phyloP scores from a whole-genome alignment of 2,329 filamentous ascomycete genomes.

The Exophiala viscosa region DNA sequence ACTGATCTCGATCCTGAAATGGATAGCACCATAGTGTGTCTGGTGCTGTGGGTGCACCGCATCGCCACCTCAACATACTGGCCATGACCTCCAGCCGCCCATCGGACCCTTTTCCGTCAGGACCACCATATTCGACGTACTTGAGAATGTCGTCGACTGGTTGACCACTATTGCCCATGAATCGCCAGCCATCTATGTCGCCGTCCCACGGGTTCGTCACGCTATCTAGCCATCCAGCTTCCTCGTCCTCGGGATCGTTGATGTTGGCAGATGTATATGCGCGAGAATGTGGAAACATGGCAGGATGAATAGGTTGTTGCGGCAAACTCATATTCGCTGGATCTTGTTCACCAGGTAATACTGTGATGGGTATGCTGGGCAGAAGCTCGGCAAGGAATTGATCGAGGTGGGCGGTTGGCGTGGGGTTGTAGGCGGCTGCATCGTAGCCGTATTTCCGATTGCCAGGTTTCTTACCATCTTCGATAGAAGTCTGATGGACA shows the following conservation, averaged over 20 bases:
- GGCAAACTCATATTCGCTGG: constrained; percentile 86
- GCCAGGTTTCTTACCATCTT: constrained; percentile 48
- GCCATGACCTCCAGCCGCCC: constrained; percentile 86
- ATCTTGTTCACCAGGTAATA: constrained; percentile 79
- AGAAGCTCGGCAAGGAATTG: constrained; percentile 75
- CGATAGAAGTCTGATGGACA: constrained; percentile 30
- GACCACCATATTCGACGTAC: constrained; percentile 63
- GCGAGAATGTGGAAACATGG: constrained; percentile 78
- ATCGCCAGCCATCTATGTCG: constrained; percentile 82
- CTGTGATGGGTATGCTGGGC: constrained; percentile 79
- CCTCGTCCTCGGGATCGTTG: constrained; percentile 36
- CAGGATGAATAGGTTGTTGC: constrained; percentile 87
- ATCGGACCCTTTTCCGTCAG: constrained; percentile 32
- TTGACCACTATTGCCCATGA: constrained; percentile 85
- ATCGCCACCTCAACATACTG: constrained; percentile 86
- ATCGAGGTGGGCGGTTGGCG: constrained; percentile 80
- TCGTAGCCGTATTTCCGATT: constrained; percentile 93
- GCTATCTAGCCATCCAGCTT: constrained; percentile 74
- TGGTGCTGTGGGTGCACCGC: constrained; percentile 86
- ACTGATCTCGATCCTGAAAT: constrained; percentile 89
- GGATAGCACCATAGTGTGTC: constrained; percentile 98
- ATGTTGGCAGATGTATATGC: constrained; percentile 56
- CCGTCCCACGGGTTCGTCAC: constrained; percentile 93
- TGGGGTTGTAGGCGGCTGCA: constrained; percentile 77
- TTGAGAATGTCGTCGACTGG: constrained; percentile 92